Conservation (phyloP, 306 rosid species). For the Rosa lucieae region DNA sequence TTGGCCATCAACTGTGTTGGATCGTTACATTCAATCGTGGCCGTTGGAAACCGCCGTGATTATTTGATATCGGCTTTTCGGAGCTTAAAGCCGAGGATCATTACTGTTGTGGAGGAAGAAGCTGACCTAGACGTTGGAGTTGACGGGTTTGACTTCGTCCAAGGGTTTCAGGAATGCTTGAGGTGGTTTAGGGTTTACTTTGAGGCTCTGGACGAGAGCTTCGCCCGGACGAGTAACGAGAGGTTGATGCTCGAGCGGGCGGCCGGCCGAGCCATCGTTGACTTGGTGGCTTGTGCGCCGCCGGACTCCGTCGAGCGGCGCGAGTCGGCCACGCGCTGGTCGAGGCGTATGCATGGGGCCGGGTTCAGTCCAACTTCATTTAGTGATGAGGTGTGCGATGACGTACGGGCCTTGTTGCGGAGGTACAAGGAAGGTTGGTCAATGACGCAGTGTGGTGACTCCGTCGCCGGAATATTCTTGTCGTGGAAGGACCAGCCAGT, state of each 20-base stretch:
- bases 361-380: constrained; percentile 61
- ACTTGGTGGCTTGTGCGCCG: constrained; percentile 61
- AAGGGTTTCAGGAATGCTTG: constrained; percentile 72
- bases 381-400: constrained; percentile 89
- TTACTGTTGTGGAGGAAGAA: constrained; percentile 85
- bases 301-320: constrained; percentile 68
- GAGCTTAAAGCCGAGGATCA: constrained; percentile 59
- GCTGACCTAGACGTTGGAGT: constrained; percentile 73
- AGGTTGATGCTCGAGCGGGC: constrained; percentile 67
- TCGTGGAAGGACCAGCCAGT: constrained; percentile 86
- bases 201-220: constrained; percentile 82
- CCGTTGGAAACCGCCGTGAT: constrained; percentile 54
- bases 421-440: constrained; percentile 95
- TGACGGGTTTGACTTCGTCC: constrained; percentile 78
- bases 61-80: constrained; percentile 43
- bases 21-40: constrained; percentile 53
- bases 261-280: constrained; percentile 81
- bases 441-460: constrained; percentile 56
- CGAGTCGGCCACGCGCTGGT: constrained; percentile 69
- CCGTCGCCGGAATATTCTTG: constrained; percentile 74
- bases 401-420: constrained; percentile 75
- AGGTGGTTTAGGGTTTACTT: constrained; percentile 97
- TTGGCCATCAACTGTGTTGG: constrained; percentile 75
- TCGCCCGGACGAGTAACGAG: constrained; percentile 67
- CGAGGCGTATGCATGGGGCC: constrained; percentile 60